phyloP scores from a whole-genome alignment of 1,139 yeast genomes.

The Geotrichum aggregatum region DNA sequence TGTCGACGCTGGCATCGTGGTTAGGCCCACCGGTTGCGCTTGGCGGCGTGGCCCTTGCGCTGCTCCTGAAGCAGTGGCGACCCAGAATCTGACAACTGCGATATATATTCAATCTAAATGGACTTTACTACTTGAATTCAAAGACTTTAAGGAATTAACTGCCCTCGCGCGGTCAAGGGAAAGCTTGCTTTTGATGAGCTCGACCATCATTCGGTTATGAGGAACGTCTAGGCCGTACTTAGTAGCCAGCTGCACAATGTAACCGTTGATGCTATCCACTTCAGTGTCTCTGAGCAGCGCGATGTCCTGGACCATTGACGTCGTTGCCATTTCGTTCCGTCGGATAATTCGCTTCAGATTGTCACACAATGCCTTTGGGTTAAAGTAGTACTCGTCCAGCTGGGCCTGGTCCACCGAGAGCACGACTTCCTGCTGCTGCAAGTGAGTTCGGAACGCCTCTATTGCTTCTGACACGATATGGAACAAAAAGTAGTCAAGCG shows the following conservation, averaged over 20 bases:
- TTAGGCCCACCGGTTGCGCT: slow-evolving; percentile 53
- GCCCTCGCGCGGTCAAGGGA: slow-evolving; percentile 14
- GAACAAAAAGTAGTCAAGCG: slow-evolving; percentile 22
- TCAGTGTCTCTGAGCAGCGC: slow-evolving; percentile 61
- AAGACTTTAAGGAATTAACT: too few relatives aligned
- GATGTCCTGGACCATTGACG: slow-evolving; percentile 87
- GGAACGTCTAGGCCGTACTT: slow-evolving; percentile 44
- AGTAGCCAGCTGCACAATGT: slow-evolving; percentile 52
- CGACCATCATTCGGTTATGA: slow-evolving; percentile 46
- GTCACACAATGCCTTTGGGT: slow-evolving; percentile 46
- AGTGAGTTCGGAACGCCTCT: slow-evolving; percentile 33
- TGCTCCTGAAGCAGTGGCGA: slow-evolving; percentile 7
- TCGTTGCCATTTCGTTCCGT: slow-evolving; percentile 55
- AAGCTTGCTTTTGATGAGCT: slow-evolving; percentile 42
- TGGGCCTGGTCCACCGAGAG: slow-evolving; percentile 12
- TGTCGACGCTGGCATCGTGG: slow-evolving; percentile 43
- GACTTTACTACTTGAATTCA: too few relatives aligned
- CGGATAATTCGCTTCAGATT: too few relatives aligned
- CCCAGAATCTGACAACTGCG: too few relatives aligned
- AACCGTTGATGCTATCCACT: slow-evolving; percentile 76
- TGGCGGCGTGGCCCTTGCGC: slow-evolving; percentile 15
- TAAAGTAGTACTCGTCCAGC: slow-evolving; percentile 19
- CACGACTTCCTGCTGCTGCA: slow-evolving; percentile 27
- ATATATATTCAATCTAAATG: too few relatives aligned
- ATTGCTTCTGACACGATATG: slow-evolving; percentile 33